Evolutionary conservation across 805 yeast species (phyloP).

Genomic region (Lipomyces kockii): DNA sequence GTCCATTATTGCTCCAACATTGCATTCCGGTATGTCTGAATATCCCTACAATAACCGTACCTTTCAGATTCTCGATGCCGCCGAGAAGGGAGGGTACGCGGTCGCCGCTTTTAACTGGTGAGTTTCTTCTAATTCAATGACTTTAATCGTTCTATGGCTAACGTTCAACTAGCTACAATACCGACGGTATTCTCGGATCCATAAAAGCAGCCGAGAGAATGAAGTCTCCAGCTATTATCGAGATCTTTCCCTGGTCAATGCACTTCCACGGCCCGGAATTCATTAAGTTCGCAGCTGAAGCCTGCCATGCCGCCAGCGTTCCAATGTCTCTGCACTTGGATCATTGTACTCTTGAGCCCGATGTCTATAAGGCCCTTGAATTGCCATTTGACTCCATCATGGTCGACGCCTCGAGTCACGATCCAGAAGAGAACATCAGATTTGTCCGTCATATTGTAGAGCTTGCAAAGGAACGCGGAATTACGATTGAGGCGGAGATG

Average conservation of each 20-base stretch:
- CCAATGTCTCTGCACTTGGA: slow-evolving; percentile 49
- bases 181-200: slow-evolving; percentile 47
- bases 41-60: slow-evolving; percentile 42
- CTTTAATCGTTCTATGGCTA: no score
- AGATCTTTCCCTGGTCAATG: slow-evolving; percentile 49
- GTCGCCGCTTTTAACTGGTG: slow-evolving; percentile 47
- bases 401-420: slow-evolving; percentile 50
- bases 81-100: slow-evolving; percentile 45
- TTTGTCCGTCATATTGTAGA: slow-evolving; percentile 44
- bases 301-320: slow-evolving; percentile 44
- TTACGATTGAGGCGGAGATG: slow-evolving; percentile 49
- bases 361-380: slow-evolving; percentile 45
- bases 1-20: not conserved
- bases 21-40: slow-evolving; percentile 9
- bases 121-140: not conserved
- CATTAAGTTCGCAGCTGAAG: slow-evolving; percentile 41
- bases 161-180: slow-evolving; percentile 39
- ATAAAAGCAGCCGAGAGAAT: slow-evolving; percentile 47
- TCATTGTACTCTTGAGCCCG: slow-evolving; percentile 46
- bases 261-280: slow-evolving; percentile 45
- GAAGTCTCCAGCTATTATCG: slow-evolving; percentile 46
- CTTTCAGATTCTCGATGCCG: slow-evolving; percentile 43
- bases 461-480: slow-evolving; percentile 42
- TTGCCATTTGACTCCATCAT: slow-evolving; percentile 50
- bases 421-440: slow-evolving; percentile 45